phyloP scores from a whole-genome alignment of 805 yeast species.

The Lachancea waltii region DNA sequence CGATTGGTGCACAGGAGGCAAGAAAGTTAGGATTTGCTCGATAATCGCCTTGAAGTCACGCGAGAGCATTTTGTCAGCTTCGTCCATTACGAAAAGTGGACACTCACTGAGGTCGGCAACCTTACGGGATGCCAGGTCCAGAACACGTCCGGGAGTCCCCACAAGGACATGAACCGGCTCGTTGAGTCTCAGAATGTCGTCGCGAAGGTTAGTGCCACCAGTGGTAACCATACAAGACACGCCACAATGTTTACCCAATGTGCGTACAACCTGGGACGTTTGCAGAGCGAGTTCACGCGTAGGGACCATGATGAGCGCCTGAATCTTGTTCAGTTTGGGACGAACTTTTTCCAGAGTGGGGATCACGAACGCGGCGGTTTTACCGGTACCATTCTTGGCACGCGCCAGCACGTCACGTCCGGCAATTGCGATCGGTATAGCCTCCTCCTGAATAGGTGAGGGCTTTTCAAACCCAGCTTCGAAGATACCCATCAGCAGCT shows the following conservation, averaged over 20 bases:
- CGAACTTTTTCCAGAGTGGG: conserved; percentile 87
- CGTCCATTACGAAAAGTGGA: conserved; percentile 91
- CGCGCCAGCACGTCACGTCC: conserved; percentile 96
- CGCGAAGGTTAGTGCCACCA: conserved; percentile 92
- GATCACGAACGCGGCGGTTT: conserved; percentile 94
- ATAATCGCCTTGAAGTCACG: conserved; percentile 84
- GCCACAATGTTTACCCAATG: conserved; percentile 89
- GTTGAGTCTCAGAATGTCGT: conserved; percentile 86
- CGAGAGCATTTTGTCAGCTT: conserved; percentile 94
- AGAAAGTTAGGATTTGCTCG: conserved; percentile 74
- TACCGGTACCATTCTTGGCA: conserved; percentile 98
- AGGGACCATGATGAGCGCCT: conserved; percentile 89
- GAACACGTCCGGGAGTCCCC: conserved; percentile 96
- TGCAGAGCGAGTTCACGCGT: conserved; percentile 97
- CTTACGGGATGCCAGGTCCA: conserved; percentile 84
- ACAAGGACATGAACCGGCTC: conserved; percentile 93
- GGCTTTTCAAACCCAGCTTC: conserved; percentile 99
- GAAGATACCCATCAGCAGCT: conserved; percentile 93
- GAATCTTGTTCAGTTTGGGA: conserved; percentile 78
- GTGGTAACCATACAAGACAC: conserved; percentile 96
- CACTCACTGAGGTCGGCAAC: conserved; percentile 84
- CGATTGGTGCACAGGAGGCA: conserved; percentile 78
- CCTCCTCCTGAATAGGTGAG: conserved; percentile 95
- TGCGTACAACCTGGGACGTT: conserved; percentile 94
- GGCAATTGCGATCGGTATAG: conserved; percentile 90